Conservation (phyloP, 2,329 filamentous ascomycete species). For the Trichoderma simmonsii region DNA sequence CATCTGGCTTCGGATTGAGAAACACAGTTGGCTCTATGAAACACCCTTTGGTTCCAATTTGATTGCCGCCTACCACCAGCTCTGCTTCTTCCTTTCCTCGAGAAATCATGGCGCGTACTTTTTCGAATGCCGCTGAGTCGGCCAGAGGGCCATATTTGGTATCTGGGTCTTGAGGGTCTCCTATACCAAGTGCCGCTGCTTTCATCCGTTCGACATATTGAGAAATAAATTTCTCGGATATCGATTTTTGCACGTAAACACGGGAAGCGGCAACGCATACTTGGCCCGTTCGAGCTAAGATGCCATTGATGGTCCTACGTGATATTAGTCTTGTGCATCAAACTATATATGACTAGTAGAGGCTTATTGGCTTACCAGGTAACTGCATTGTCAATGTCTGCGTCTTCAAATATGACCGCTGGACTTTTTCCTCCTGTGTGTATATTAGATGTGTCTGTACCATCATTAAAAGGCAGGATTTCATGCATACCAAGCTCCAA, state of each 20-base stretch:
- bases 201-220: not conserved
- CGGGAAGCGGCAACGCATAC: constrained; percentile 58
- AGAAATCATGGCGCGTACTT: constrained; percentile 41
- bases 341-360: not conserved
- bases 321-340: constrained; percentile 15
- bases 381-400: not conserved
- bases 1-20: constrained; percentile 25
- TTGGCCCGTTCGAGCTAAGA: constrained; percentile 56
- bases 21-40: constrained; percentile 32
- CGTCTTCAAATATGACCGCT: not conserved
- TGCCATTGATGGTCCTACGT: constrained; percentile 36
- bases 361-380: not conserved
- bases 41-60: constrained; percentile 21
- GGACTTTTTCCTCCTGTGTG: not conserved
- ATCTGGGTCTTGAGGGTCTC: constrained; percentile 34
- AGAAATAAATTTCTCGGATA: not conserved
- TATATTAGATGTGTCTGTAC: not conserved
- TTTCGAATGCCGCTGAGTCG: constrained; percentile 48
- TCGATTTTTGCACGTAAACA: constrained; percentile 50
- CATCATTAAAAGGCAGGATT: constrained; percentile 35
- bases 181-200: constrained; percentile 35
- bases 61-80: constrained; percentile 21
- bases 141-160: constrained; percentile 46
- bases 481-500: constrained; percentile 65
- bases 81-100: constrained; percentile 42